Percentiles rank a stretch among this genome's conserved stretches.
phyloP scores from a whole-genome alignment of 352 stramenopile species.

The Blastocystis sp. region DNA sequence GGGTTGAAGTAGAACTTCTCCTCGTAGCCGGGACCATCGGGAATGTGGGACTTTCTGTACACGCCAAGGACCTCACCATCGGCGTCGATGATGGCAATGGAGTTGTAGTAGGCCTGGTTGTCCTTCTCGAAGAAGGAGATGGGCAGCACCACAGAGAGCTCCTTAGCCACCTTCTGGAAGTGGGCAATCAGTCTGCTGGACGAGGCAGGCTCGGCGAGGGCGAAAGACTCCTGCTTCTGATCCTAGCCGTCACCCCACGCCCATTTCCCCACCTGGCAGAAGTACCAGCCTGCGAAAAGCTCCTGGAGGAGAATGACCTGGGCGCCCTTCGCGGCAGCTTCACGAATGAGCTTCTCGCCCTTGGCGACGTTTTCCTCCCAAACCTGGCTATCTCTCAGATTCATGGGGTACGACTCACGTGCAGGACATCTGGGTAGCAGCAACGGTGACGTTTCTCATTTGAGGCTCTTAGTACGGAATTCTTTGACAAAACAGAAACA shows the following conservation, averaged over 20 bases:
- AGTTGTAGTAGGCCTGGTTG: constrained; percentile 87
- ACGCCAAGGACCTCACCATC: constrained; percentile 81
- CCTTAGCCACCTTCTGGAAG: constrained; percentile 83
- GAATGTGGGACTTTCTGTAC: constrained; percentile 85
- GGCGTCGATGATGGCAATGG: constrained; percentile 83
- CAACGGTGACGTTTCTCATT: constrained; percentile 77
- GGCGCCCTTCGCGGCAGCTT: constrained; percentile 80
- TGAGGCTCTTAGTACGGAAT: neutral
- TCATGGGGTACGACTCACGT: neutral
- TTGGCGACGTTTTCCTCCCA: constrained; percentile 84
- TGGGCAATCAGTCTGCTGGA: constrained; percentile 81
- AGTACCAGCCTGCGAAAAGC: constrained; percentile 85
- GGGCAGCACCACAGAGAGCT: constrained; percentile 83
- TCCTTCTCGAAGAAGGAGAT: constrained; percentile 86
- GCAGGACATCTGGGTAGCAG: constrained; percentile 82
- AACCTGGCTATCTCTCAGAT: constrained; percentile 13
- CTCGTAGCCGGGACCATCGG: constrained; percentile 80
- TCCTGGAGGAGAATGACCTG: constrained; percentile 86
- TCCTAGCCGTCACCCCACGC: constrained; percentile 71
- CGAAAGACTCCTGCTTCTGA: constrained; percentile 82
- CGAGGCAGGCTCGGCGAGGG: constrained; percentile 80
- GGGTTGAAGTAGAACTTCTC: constrained; percentile 86
- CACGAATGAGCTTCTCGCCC: constrained; percentile 82
- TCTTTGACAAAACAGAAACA: too few species aligned
- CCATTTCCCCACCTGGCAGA: constrained; percentile 75